Evolutionary conservation across 257 asterid genomes (phyloP), one percentile per base, ranked within the genome.

Genomic region (Solanum verrucosum): DNA sequence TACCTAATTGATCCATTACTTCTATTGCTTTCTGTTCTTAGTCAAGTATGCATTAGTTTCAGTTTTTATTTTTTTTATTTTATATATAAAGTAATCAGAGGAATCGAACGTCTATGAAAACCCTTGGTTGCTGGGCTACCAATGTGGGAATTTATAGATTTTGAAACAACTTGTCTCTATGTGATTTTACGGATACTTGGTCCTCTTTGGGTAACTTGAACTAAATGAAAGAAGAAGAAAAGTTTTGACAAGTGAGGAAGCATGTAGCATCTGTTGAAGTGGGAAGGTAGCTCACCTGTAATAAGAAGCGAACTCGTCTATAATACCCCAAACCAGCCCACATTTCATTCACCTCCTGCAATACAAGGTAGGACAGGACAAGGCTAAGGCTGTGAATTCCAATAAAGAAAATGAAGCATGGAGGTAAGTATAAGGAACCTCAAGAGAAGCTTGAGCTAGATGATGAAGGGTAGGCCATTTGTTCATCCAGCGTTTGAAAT

Each of bases 241-340:
- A 31, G 38, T 73, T 73, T 73, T 56, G n/a, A 56, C 56, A 46
- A 46, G 56, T 46, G 56, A 46, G 56, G 56, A 46, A 46, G 18
- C 56, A 13, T 46, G 56, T 46, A 46, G 63, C 63, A 52, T 56
- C 81, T 33, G 13, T 72, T 72, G 14, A 74, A 67, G 34, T 25
- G 31, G 73, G 73, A 86, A 44, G 60, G 92, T 92, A 63, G 71
- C 15, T 87, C 34, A 95, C 98, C 98, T 96, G 98, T 20, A 97
- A 98, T 90, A 96, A 91, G 90, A 93, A 96, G 74, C 98, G 94
- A 63, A 94, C 99, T 40, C 99, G 92, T 87, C 98, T 91, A 87
- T 97, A 97, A 90, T 96, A 96, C 71, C 99, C 99, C 95, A 97
- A 91, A 52, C 99, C 99, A 6, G 99, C 99, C 99, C 99, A 97